A percentile compares a stretch with the other conserved stretches of the same genome.
Evolutionary conservation across 2,329 filamentous ascomycete genomes (phyloP).

Genomic region (Didymella lethalis): DNA sequence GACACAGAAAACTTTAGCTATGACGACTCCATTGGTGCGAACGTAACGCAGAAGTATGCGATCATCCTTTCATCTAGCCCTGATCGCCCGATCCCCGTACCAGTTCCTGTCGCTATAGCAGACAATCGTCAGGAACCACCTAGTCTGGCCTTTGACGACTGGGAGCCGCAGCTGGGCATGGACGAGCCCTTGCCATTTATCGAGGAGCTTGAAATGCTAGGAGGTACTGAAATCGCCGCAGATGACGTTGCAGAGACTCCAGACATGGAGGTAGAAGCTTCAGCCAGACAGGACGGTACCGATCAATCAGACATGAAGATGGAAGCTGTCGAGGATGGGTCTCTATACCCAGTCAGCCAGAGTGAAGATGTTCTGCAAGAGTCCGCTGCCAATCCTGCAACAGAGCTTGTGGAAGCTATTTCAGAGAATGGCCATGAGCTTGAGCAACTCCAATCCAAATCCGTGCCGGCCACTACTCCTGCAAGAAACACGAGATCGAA

Average conservation of each 20-base stretch:
- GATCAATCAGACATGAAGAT: slow-evolving; percentile 36
- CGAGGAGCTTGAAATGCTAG: slow-evolving; percentile 12
- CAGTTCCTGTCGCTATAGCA: neutral
- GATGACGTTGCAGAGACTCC: neutral
- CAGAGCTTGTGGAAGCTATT: slow-evolving; percentile 28
- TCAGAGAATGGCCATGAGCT: slow-evolving; percentile 34
- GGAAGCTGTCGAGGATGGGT: slow-evolving; percentile 42
- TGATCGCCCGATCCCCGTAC: neutral
- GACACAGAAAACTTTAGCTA: neutral
- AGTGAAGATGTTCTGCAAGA: slow-evolving; percentile 6
- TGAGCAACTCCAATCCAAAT: slow-evolving; percentile 28
- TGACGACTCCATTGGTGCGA: neutral
- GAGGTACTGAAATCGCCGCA: neutral
- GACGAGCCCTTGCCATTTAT: slow-evolving; percentile 19
- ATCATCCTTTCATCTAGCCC: neutral
- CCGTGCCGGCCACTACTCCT: slow-evolving; percentile 37
- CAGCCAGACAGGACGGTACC: neutral
- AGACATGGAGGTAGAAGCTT: neutral
- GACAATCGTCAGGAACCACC: slow-evolving; percentile 3
- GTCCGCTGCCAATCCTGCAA: slow-evolving; percentile 1
- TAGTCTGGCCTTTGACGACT: neutral
- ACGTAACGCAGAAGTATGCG: neutral
- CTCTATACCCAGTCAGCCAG: slow-evolving; percentile 16
- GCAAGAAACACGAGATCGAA: slow-evolving; percentile 46
- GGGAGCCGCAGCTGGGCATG: slow-evolving; percentile 16